Conservation (phyloP, 139 green algal species). For the Auxenochlorella pyrenoidosa region DNA sequence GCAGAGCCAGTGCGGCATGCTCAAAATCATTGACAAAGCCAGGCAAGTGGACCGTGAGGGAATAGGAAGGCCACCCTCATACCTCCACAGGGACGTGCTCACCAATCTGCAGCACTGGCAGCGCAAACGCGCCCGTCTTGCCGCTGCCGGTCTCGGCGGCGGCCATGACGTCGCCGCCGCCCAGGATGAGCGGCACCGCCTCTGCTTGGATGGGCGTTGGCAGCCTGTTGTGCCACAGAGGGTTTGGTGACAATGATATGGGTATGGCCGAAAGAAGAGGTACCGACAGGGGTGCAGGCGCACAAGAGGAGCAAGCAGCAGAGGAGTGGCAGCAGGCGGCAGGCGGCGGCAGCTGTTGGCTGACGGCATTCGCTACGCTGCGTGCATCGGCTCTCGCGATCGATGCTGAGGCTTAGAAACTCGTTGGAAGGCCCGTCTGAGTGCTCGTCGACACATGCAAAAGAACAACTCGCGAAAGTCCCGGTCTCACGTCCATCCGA, state of each 20-base stretch:
- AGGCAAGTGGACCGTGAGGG: too few relatives aligned
- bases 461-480: neutral
- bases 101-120: constrained; percentile 74
- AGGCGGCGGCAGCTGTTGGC: too few relatives aligned
- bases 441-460: neutral
- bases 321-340: neutral
- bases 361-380: neutral
- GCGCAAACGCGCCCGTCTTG: constrained; percentile 91
- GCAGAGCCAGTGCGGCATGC: too few relatives aligned
- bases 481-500: constrained; percentile 69
- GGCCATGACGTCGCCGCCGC: constrained; percentile 90
- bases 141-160: constrained; percentile 92
- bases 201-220: constrained; percentile 84
- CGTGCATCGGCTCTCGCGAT: too few relatives aligned
- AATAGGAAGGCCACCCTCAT: too few relatives aligned
- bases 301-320: neutral
- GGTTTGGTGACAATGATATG: neutral
- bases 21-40: neutral
- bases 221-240: constrained; percentile 56
- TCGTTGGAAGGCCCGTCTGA: too few relatives aligned
- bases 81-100: neutral
- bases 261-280: too few relatives aligned
- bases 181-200: constrained; percentile 81
- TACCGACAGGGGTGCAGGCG: neutral
- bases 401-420: too few relatives aligned